phyloP scores from a whole-genome alignment of 208 protist species.

The Histomonas meleagridis region DNA sequence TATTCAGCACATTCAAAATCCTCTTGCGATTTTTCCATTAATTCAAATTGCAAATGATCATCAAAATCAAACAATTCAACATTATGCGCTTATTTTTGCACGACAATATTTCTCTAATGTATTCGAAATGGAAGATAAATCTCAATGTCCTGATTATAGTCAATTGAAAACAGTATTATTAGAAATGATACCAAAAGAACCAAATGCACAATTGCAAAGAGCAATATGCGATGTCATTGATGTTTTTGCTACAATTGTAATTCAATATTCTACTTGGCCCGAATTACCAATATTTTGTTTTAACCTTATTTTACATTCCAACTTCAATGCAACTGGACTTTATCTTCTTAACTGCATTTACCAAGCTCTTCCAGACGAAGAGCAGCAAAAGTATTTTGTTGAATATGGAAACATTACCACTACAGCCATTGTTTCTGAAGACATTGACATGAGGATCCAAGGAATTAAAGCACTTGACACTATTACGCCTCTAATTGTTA shows the following conservation, averaged over 20 bases:
- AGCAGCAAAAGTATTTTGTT: neutral
- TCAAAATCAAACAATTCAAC: no score
- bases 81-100: no score
- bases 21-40: no score
- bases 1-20: no score
- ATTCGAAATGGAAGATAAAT: no score
- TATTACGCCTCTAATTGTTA: neutral
- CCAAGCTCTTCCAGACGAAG: neutral
- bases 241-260: neutral
- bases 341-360: neutral
- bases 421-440: neutral
- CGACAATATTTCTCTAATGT: no score
- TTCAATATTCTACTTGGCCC: neutral
- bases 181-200: no score
- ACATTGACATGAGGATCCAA: neutral
- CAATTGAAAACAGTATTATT: no score
- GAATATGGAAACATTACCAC: neutral
- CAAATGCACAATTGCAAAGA: neutral
- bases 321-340: neutral
- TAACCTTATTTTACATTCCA: neutral
- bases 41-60: no score
- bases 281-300: neutral
- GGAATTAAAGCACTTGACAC: neutral
- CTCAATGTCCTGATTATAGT: no score
- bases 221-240: neutral